Conservation (phyloP, 164 flowering plant genomes). For the Tinospora cordifolia region DNA sequence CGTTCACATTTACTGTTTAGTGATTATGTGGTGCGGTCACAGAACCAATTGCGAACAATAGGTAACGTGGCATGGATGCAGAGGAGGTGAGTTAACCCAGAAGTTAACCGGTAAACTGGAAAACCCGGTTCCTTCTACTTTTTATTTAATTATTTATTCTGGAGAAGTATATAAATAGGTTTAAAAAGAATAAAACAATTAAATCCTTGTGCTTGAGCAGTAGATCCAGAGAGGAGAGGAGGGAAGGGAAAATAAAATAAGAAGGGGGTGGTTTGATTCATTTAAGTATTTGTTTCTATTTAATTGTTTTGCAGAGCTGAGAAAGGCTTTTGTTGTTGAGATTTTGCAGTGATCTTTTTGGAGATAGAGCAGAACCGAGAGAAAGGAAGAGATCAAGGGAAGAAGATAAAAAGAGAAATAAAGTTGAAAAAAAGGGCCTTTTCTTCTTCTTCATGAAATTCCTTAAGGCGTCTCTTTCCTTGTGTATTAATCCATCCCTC, state of each 20-base stretch:
- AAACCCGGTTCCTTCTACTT: background rate
- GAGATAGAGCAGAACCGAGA: conserved; percentile 6
- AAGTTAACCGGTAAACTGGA: conserved; percentile 1
- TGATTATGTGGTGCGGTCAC: too few species aligned
- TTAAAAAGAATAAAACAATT: background rate
- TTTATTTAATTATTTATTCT: background rate
- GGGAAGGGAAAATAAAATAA: background rate
- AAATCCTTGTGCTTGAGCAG: background rate
- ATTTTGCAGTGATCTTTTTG: too few species aligned
- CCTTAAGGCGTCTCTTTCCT: conserved; percentile 17
- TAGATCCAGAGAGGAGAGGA: conserved; percentile 4
- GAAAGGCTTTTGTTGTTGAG: too few species aligned
- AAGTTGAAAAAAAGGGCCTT: background rate
- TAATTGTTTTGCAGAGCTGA: background rate
- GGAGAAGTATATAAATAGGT: background rate
- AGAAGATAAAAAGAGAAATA: background rate
- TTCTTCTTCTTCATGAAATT: background rate
- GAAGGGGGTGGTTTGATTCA: too few species aligned
- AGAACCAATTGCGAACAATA: too few species aligned
- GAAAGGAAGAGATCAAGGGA: conserved; percentile 7
- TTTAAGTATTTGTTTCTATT: background rate
- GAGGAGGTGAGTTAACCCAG: background rate
- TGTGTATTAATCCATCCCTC: conserved; percentile 4
- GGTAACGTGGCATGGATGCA: background rate
- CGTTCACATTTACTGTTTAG: too few species aligned